A percentile compares a stretch with the other conserved stretches of the same genome.
Conservation (phyloP, 192 early-diverging fungal species). For the Chytriomyces hyalinus region DNA sequence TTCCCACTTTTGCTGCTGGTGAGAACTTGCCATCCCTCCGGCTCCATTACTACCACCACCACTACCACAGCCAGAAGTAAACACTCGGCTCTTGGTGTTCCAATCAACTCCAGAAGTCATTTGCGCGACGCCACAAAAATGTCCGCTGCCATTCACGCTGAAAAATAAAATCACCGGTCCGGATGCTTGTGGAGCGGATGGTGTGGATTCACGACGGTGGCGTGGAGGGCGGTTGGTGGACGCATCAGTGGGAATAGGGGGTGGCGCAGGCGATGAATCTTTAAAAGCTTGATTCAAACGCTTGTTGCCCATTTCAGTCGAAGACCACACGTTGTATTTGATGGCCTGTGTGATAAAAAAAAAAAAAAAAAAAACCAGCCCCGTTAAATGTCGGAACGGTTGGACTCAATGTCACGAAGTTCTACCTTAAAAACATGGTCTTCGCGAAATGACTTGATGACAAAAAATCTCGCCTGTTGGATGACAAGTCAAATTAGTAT, state of each 20-base stretch:
- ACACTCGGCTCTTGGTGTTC: slow-evolving; percentile 42
- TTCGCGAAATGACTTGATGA: slow-evolving; percentile 63
- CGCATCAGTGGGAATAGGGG: slow-evolving; percentile 6
- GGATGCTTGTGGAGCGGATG: background rate
- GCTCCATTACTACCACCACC: background rate
- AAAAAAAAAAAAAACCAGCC: background rate
- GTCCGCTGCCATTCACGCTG: slow-evolving; percentile 59
- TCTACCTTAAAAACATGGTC: slow-evolving; percentile 48
- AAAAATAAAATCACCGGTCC: slow-evolving; percentile 59
- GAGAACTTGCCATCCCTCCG: background rate
- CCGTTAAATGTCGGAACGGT: background rate
- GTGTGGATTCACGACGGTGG: slow-evolving; percentile 2
- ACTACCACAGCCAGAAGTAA: slow-evolving; percentile 20
- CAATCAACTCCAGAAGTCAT: slow-evolving; percentile 58
- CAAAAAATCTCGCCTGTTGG: slow-evolving; percentile 57
- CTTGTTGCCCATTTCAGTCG: slow-evolving; percentile 63
- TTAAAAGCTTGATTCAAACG: slow-evolving; percentile 57
- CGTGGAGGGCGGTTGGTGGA: background rate
- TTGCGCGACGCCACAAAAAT: slow-evolving; percentile 63
- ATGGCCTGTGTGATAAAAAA: slow-evolving; percentile 33
- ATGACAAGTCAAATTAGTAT: background rate
- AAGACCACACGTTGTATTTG: slow-evolving; percentile 59
- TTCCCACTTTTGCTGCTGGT: slow-evolving; percentile 46
- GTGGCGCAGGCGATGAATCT: slow-evolving; percentile 16
- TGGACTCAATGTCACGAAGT: background rate